Percentiles rank a stretch among this genome's conserved stretches.
These are phyloP conservation scores for Pilaira anomala DNA, from an alignment of 192 early-diverging fungal genomes.

Conservation along the genomic window DNA sequence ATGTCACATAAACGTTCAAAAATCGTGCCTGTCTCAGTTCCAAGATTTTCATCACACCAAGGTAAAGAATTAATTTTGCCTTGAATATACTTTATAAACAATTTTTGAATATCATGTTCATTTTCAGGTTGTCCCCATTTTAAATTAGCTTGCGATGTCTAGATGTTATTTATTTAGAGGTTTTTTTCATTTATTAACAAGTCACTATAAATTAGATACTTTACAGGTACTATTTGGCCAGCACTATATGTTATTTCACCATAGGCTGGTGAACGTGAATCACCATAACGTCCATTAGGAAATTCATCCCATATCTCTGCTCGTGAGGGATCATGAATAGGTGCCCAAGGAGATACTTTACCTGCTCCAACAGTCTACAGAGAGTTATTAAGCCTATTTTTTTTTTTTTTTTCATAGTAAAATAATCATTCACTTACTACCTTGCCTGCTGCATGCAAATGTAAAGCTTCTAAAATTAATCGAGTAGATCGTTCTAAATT, in stretches of 20 bases:
- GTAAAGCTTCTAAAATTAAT: conserved; percentile 69
- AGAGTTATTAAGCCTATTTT: not conserved
- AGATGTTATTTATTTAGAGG: not conserved
- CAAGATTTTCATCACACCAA: conserved; percentile 63
- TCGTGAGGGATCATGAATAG: conserved; percentile 33
- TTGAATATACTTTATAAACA: conserved; percentile 68
- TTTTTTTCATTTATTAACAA: not conserved
- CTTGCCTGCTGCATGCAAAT: conserved; percentile 34
- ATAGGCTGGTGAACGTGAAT: conserved; percentile 75
- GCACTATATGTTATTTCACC: conserved; percentile 67
- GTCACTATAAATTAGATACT: not conserved
- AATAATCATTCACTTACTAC: not conserved
- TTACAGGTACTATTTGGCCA: conserved; percentile 50
- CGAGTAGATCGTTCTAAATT: conserved; percentile 79
- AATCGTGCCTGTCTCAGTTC: conserved; percentile 65
- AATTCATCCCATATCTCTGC: conserved; percentile 86
- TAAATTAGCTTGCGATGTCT: conserved; percentile 49
- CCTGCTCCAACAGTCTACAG: not conserved
- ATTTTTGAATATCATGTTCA: conserved; percentile 51
- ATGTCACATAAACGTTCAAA: conserved; percentile 50
- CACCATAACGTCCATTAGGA: conserved; percentile 88
- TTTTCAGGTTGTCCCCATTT: conserved; percentile 65
- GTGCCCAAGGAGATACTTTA: conserved; percentile 40
- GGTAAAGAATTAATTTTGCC: conserved; percentile 62
- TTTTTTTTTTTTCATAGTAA: not conserved